phyloP scores from a whole-genome alignment of 2,329 filamentous ascomycete species.

The Knufia petricola region DNA sequence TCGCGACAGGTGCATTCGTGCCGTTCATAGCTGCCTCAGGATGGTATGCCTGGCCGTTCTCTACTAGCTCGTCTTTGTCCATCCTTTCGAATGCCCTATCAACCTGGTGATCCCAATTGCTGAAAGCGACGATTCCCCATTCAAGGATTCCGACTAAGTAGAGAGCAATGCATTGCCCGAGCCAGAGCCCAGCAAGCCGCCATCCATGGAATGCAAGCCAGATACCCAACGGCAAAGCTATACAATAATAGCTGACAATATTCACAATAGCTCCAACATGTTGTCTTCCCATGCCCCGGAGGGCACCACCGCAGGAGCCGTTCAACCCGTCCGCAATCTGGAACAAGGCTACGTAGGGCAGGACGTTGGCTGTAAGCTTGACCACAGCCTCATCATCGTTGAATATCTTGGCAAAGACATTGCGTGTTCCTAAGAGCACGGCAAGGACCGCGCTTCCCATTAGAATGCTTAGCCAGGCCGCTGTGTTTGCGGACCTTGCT shows the following conservation, averaged over 20 bases:
- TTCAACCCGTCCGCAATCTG: conserved; percentile 85
- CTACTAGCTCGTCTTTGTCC: conserved; percentile 38
- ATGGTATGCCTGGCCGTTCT: conserved; percentile 15
- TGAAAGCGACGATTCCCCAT: conserved; percentile 69
- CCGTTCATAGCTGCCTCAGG: background rate
- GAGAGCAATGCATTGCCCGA: conserved; percentile 71
- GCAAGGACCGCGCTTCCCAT: conserved; percentile 59
- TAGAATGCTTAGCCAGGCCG: conserved; percentile 61
- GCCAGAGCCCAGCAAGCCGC: conserved; percentile 71
- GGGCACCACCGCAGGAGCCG: conserved; percentile 68
- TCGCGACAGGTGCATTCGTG: conserved; percentile 12
- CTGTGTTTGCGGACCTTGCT: conserved; percentile 61
- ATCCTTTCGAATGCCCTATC: conserved; percentile 59
- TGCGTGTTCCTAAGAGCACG: conserved; percentile 58
- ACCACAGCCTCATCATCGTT: conserved; percentile 68
- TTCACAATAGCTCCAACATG: conserved; percentile 78
- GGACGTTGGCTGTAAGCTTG: conserved; percentile 62
- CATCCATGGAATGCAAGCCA: conserved; percentile 79
- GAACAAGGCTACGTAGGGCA: conserved; percentile 81
- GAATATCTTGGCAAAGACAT: conserved; percentile 69
- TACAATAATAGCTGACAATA: conserved; percentile 72
- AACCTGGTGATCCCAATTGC: conserved; percentile 68
- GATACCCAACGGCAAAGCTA: conserved; percentile 70
- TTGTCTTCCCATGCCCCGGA: conserved; percentile 77
- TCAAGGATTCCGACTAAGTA: conserved; percentile 70